Conservation (phyloP, 2,329 filamentous ascomycete species). For the Whalleya microplaca region DNA sequence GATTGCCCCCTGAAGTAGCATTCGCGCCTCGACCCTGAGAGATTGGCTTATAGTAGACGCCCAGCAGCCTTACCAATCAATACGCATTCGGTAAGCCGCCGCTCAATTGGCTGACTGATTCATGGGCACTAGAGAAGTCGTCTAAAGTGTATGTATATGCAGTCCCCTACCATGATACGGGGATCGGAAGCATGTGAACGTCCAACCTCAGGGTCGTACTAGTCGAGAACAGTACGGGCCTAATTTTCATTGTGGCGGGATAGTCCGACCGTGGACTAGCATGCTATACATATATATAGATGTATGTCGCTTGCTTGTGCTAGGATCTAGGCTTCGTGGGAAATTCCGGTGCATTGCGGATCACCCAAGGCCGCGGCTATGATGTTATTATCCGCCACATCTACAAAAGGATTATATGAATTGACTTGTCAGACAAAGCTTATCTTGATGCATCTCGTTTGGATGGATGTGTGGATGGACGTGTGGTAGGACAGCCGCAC, state of each 20-base stretch:
- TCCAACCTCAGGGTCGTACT: not conserved
- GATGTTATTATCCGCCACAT: constrained; percentile 15
- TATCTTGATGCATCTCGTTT: not conserved
- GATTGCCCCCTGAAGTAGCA: constrained; percentile 80
- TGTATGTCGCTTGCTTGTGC: constrained; percentile 13
- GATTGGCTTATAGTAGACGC: not conserved
- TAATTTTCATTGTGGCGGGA: constrained; percentile 18
- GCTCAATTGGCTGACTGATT: not conserved
- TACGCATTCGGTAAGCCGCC: not conserved
- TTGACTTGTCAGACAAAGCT: constrained; percentile 12
- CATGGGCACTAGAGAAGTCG: not conserved
- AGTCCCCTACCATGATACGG: not conserved
- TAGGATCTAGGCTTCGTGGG: constrained; percentile 20
- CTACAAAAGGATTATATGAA: constrained; percentile 9
- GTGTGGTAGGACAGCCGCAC: constrained; percentile 9
- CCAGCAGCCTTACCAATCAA: not conserved
- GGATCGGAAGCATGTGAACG: not conserved
- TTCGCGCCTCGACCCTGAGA: constrained; percentile 55
- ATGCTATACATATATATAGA: not conserved
- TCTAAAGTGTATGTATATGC: not conserved
- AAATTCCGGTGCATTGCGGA: constrained; percentile 21
- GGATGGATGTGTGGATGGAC: not conserved
- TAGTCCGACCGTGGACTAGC: constrained; percentile 12
- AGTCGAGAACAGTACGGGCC: constrained; percentile 14
- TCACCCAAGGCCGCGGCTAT: constrained; percentile 13